A percentile compares a stretch with the other conserved stretches of the same genome.
These are phyloP conservation scores for Meyerozyma smithsonii DNA, from an alignment of 1,139 yeast genomes.

Conservation along the genomic window DNA sequence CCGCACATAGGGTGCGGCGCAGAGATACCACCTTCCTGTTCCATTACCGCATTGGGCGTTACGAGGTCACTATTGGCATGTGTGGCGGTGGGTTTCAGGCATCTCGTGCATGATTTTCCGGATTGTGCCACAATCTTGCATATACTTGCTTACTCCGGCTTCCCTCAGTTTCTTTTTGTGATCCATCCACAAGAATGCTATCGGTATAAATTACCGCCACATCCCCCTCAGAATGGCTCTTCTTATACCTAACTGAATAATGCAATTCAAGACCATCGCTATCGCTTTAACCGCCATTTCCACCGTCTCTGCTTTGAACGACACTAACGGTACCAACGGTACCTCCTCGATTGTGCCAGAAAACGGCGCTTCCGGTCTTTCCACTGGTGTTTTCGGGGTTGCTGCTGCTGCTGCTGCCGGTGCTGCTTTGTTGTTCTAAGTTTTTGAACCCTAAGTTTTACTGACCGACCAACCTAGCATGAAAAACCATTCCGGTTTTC, in stretches of 20 bases:
- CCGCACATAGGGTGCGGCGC: neutral
- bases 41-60: neutral
- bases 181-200: neutral
- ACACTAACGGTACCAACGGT: conserved; percentile 22
- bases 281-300: conserved; percentile 43
- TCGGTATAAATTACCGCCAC: neutral
- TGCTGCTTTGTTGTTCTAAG: conserved; percentile 16
- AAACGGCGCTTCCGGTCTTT: conserved; percentile 15
- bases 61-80: neutral
- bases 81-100: neutral
- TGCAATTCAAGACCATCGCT: conserved; percentile 45
- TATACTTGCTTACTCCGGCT: neutral
- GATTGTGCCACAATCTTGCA: neutral
- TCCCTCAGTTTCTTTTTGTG: conserved; percentile 3
- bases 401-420: conserved; percentile 17
- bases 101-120: neutral
- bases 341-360: conserved; percentile 19
- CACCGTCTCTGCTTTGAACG: conserved; percentile 42
- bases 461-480: neutral
- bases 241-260: conserved; percentile 12
- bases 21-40: neutral
- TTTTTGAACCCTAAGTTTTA: neutral
- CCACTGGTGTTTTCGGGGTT: conserved; percentile 13
- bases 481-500: neutral
- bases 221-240: neutral